Evolutionary conservation across 75 land plant genomes (phyloP), one percentile per base, ranked within the genome.

Genomic region (Selaginella moellendorffii): DNA sequence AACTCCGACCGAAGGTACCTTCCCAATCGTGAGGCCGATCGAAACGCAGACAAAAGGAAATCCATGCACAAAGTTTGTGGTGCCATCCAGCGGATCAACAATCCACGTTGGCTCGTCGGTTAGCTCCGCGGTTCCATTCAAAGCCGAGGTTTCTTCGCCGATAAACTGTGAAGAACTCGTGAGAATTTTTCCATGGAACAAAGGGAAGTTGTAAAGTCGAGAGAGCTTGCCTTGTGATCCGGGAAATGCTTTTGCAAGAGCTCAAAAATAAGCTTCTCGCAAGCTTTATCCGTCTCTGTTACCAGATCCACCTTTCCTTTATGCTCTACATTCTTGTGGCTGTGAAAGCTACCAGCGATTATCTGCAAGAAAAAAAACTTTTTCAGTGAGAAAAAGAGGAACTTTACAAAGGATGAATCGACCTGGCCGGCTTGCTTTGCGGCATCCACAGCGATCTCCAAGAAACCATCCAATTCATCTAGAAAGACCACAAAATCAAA

Each of bases 61-160:
- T 71, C 84, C 83, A 54, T 91, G 97, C 25, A 91, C 97, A 79
- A 91, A 91, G 58, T 91, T 91, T n/a, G 93, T 91, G n/a, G 97
- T 91, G 46, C 97, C 97, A 69, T 91, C 93, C 36, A 91, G 71
- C 12, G 97, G 97, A 62, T 91, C 97, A 63, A 91, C 83, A 27
- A 88, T 85, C 95, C 95, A 91, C 10, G 97, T 91, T 18, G 97
- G 95, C 17, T 74, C 78, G 65, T 91, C 84, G 0, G 89, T 88
- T 25, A 91, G 67, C 52, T 81, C 79, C 0, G 69, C 61, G 28
- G 54, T 65, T 31, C 97, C 97, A 77, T 36, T 71, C 14, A 73
- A 72, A 62, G 95, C 82, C 65, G 97, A 77, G 21, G 93, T 88
- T 71, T 91, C 97, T 74, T 91, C 97, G 29, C 97, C 97, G 30